Conservation (phyloP, 805 yeast species). For the Helenozyma baotianmanensis region DNA sequence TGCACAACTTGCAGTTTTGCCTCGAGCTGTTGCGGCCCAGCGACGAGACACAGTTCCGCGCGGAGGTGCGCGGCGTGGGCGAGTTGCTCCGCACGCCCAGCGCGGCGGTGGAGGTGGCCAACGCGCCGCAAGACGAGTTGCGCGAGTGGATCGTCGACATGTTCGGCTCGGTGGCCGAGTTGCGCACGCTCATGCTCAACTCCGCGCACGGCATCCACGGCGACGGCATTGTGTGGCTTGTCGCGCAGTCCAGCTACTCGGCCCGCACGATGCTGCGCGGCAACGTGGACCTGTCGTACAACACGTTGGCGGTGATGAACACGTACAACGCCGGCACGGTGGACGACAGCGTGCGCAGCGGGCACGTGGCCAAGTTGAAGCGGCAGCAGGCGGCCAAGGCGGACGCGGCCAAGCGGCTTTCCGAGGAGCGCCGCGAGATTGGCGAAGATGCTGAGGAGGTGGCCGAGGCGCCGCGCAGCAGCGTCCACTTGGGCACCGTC, state of each 20-base stretch:
- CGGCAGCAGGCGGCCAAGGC: constrained; percentile 29
- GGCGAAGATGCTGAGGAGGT: constrained; percentile 2
- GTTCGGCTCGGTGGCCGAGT: constrained; percentile 75
- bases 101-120: constrained; percentile 23
- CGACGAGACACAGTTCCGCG: constrained; percentile 15
- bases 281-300: constrained; percentile 19
- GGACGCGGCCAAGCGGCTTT: constrained; percentile 22
- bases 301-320: constrained; percentile 62
- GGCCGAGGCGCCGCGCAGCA: constrained; percentile 3
- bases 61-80: constrained; percentile 15
- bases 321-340: constrained; percentile 92
- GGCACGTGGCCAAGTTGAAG: constrained; percentile 43
- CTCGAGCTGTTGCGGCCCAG: constrained; percentile 39
- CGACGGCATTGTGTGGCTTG: constrained; percentile 88
- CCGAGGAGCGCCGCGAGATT: constrained; percentile 19
- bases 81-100: constrained; percentile 46
- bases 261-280: constrained; percentile 23
- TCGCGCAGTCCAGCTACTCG: constrained; percentile 49
- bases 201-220: constrained; percentile 75
- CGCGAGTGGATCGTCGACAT: constrained; percentile 48
- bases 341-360: constrained; percentile 52
- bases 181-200: constrained; percentile 62
- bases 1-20: constrained; percentile 47
- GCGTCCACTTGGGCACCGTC: constrained; percentile 29
- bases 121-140: constrained; percentile 34